A percentile compares a stretch with the other conserved stretches of the same genome.
Evolutionary conservation across 2,329 filamentous ascomycete species (phyloP).

Genomic region (Cytospora chrysosperma): DNA sequence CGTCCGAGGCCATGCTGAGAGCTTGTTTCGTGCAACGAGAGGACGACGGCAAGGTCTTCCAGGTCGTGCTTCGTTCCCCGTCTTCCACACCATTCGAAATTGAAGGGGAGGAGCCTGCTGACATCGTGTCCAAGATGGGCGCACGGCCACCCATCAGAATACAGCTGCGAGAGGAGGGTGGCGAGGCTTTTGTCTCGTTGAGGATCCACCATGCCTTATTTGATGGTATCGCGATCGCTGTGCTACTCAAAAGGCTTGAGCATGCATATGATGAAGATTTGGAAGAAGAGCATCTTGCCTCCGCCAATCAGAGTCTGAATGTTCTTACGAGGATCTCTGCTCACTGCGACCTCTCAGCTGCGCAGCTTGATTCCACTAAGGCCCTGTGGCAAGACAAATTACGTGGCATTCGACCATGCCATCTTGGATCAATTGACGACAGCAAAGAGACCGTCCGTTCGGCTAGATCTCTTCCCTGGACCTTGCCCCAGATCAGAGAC

Average conservation of each 20-base stretch:
- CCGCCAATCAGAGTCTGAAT: constrained; percentile 3
- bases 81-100: constrained; percentile 18
- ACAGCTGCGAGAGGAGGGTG: constrained; percentile 3
- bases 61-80: constrained; percentile 24
- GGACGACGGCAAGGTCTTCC: constrained; percentile 27
- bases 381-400: constrained; percentile 15
- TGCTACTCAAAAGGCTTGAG: constrained; percentile 24
- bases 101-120: constrained; percentile 1
- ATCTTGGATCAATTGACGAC: constrained; percentile 8
- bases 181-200: constrained; percentile 23
- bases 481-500: constrained; percentile 11
- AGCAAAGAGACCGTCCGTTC: constrained; percentile 9
- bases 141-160: constrained; percentile 20
- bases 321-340: constrained; percentile 9
- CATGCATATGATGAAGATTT: constrained; percentile 13
- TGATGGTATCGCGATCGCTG: constrained; percentile 26
- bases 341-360: constrained; percentile 7
- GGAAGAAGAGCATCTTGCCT: neutral
- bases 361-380: constrained; percentile 5
- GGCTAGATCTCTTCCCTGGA: constrained; percentile 11
- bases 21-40: constrained; percentile 27
- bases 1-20: constrained; percentile 26
- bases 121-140: constrained; percentile 20
- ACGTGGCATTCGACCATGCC: constrained; percentile 4
- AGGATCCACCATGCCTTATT: constrained; percentile 29